These are phyloP conservation scores for Botryosphaeria dothidea DNA, from an alignment of 2,329 filamentous ascomycete genomes.

Conservation along the genomic window DNA sequence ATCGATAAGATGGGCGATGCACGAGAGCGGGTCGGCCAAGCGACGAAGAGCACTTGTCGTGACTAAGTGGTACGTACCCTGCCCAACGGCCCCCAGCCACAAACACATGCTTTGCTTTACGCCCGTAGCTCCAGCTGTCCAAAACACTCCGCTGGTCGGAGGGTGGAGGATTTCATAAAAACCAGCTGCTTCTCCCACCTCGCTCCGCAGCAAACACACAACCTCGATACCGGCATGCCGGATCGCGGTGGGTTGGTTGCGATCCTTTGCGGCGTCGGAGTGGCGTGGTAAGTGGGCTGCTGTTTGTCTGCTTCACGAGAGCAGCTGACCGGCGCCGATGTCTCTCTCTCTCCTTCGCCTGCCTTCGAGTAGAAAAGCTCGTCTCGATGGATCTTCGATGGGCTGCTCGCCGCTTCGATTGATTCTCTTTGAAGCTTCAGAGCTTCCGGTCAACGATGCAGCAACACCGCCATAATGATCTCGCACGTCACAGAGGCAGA, in stretches of 20 bases:
- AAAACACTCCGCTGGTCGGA: too few species aligned
- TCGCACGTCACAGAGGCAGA: too few species aligned
- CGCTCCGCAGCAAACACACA: background rate
- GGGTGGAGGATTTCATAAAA: too few species aligned
- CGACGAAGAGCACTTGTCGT: background rate
- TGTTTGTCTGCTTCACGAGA: too few species aligned
- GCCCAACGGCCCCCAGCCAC: background rate
- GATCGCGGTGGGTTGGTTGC: too few species aligned
- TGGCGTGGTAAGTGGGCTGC: background rate
- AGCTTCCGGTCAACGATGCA: background rate
- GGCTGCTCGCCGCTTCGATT: too few species aligned
- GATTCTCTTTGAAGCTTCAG: too few species aligned
- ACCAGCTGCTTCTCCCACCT: background rate
- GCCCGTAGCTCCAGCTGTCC: background rate
- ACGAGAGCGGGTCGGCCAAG: background rate
- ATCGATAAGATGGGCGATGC: background rate
- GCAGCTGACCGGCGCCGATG: background rate
- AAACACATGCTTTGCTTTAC: background rate
- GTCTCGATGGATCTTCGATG: too few species aligned
- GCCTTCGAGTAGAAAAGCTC: too few species aligned
- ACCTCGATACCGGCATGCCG: background rate
- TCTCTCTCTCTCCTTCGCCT: background rate
- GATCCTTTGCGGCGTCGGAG: background rate
- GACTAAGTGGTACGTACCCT: background rate
- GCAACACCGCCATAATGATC: too few species aligned